Percentiles rank a stretch among this genome's conserved stretches.
These are phyloP conservation scores for Neurospora sp. DNA, from an alignment of 495 filamentous ascomycete genomes.

Conservation along the genomic window DNA sequence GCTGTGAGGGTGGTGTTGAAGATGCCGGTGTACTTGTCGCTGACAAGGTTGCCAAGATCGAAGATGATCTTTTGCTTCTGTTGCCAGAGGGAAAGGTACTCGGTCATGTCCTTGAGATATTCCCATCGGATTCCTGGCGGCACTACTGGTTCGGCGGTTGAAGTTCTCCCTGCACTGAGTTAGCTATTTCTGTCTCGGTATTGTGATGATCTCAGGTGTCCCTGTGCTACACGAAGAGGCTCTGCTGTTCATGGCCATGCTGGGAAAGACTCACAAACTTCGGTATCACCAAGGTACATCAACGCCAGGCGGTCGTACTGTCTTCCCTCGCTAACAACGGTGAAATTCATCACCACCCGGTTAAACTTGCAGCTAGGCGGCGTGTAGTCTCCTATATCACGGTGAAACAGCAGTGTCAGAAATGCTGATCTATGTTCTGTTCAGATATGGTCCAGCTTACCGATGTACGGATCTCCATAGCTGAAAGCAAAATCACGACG, in stretches of 20 bases:
- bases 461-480: slow-evolving; percentile 72
- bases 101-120: slow-evolving; percentile 77
- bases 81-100: slow-evolving; percentile 59
- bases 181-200: not conserved
- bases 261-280: slow-evolving; percentile 47
- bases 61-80: slow-evolving; percentile 67
- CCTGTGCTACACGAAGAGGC: not conserved
- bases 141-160: slow-evolving; percentile 69
- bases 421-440: not conserved
- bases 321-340: slow-evolving; percentile 58
- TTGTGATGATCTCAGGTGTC: not conserved
- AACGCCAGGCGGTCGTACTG: slow-evolving; percentile 75
- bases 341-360: slow-evolving; percentile 71
- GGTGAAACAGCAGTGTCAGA: not conserved
- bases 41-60: slow-evolving; percentile 69
- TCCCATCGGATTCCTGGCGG: slow-evolving; percentile 59
- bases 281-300: slow-evolving; percentile 72
- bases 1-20: slow-evolving; percentile 77
- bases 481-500: slow-evolving; percentile 63
- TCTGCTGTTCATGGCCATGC: not conserved
- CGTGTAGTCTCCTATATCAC: slow-evolving; percentile 45
- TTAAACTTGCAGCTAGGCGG: slow-evolving; percentile 70
- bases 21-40: slow-evolving; percentile 65
- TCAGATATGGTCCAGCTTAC: slow-evolving; percentile 30
- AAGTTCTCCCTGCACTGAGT: slow-evolving; percentile 46